A percentile compares a stretch with the other conserved stretches of the same genome.
These are phyloP conservation scores for Claviceps capensis DNA, from an alignment of 2,329 filamentous ascomycete genomes.

Conservation along the genomic window DNA sequence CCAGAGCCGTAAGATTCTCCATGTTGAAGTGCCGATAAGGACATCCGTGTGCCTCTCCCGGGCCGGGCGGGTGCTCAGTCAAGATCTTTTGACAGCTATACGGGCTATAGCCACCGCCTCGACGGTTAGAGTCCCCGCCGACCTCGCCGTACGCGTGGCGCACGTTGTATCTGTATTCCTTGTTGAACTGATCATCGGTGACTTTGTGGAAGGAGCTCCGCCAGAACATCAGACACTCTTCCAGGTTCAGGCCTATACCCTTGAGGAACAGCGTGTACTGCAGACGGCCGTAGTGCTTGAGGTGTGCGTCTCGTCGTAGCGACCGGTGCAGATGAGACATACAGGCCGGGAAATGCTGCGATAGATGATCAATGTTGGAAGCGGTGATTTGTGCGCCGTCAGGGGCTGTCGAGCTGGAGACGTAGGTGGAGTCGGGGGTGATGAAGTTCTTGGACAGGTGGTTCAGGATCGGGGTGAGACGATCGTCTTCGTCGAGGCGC, in stretches of 20 bases:
- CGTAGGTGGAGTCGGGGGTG: constrained; percentile 75
- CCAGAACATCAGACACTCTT: constrained; percentile 90
- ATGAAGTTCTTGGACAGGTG: constrained; percentile 94
- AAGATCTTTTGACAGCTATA: constrained; percentile 94
- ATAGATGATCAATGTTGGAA: constrained; percentile 64
- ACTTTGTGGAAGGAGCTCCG: constrained; percentile 71
- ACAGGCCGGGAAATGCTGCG: constrained; percentile 76
- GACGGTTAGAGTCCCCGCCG: constrained; percentile 77
- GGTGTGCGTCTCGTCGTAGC: constrained; percentile 72
- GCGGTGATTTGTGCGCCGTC: constrained; percentile 64
- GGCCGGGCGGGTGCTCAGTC: constrained; percentile 72
- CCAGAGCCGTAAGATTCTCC: constrained; percentile 68
- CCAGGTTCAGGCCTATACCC: constrained; percentile 81
- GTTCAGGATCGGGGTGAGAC: constrained; percentile 53
- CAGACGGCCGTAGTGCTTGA: constrained; percentile 85
- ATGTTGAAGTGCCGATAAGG: constrained; percentile 85
- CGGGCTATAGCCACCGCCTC: constrained; percentile 76
- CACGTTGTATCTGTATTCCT: constrained; percentile 94
- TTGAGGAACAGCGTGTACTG: constrained; percentile 97
- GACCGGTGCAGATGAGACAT: constrained; percentile 86
- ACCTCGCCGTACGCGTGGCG: constrained; percentile 93
- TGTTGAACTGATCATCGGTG: constrained; percentile 91
- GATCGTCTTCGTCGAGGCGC: constrained; percentile 89
- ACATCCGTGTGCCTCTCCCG: constrained; percentile 88
- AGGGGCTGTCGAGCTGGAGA: constrained; percentile 45